Conservation (phyloP, 345 rosid species). For the Geranium brycei region DNA sequence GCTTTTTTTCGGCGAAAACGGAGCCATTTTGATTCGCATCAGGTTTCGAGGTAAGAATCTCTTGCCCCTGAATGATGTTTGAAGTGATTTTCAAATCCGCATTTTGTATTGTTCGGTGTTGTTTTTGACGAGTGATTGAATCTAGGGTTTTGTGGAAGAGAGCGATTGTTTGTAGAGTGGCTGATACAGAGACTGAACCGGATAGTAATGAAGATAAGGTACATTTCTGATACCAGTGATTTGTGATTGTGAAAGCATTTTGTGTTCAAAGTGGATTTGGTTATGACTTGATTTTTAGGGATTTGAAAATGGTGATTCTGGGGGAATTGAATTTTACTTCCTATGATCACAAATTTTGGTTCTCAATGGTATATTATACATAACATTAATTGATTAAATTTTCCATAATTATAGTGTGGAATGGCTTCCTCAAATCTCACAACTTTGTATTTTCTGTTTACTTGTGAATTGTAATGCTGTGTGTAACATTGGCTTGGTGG, state of each 20-base stretch:
- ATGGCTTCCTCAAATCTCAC: background rate
- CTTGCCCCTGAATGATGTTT: background rate
- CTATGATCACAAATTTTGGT: background rate
- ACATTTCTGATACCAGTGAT: background rate
- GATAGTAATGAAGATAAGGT: slow-evolving; percentile 68
- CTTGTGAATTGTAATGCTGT: background rate
- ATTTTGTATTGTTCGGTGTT: background rate
- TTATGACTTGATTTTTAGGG: background rate
- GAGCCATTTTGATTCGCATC: slow-evolving; percentile 16
- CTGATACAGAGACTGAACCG: slow-evolving; percentile 56
- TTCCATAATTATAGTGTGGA: no score
- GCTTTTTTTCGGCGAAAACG: slow-evolving; percentile 16
- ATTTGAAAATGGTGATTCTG: no score
- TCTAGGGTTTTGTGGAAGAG: slow-evolving; percentile 35
- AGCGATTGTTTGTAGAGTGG: slow-evolving; percentile 38
- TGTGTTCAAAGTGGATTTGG: background rate
- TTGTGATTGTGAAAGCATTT: background rate
- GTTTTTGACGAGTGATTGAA: background rate
- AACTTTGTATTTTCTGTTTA: background rate
- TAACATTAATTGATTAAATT: no score
- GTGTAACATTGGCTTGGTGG: background rate
- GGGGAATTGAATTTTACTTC: no score
- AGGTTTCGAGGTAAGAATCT: slow-evolving; percentile 30
- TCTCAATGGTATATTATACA: no score
- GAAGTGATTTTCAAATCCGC: background rate